Evolutionary conservation across 1,284 basidiomycete genomes (phyloP), one percentile per base, ranked within the genome.

Genomic region (Cryptococcus sp.): DNA sequence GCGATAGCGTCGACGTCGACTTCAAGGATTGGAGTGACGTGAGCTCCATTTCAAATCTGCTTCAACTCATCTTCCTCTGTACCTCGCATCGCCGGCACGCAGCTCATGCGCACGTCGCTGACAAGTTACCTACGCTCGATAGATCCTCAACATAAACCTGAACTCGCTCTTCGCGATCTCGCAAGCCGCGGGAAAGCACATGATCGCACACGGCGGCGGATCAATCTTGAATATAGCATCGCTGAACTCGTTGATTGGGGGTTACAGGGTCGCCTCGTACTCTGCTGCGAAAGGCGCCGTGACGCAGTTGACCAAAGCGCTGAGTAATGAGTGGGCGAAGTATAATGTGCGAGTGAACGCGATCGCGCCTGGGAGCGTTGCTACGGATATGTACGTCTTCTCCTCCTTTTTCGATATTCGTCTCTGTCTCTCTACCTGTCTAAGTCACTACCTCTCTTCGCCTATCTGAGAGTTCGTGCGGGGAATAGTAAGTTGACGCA

Each of bases 281-380:
- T 90, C 92, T 1, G 84, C 91, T 0, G 88, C 91, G 5, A 81
- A 81, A 65, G 61, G 59, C 10, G 66, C 64, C 4, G 80, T 90
- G 23, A 87, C 85, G 1, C 87, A 89, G 71, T 81, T 90, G 64
- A 91, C 89, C 20, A 91, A 91, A 75, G 88, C 87, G 5, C 81
- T 89, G 59, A 83, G 83, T 68, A 88, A 81, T 64, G 87, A 88
- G 69, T 88, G 87, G 87, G 82, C 82, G 53, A 83, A 84, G 69
- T 84, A 90, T 68, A 90, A 89, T 66, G 84, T 93, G 45, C 87
- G 91, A 69, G 90, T 93, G 31, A 91, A 92, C 72, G 89, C 75
- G 27, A 90, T 94, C 65, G 88, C 87, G 58, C 91, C 91, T 19
- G 91, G 91, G 31, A 91, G 92, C 73, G 86, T 93, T 65, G 84